Percentiles rank a stretch among this genome's conserved stretches.
Evolutionary conservation across 768 basidiomycete genomes (phyloP).

Genomic region (Phylloporus sp.): DNA sequence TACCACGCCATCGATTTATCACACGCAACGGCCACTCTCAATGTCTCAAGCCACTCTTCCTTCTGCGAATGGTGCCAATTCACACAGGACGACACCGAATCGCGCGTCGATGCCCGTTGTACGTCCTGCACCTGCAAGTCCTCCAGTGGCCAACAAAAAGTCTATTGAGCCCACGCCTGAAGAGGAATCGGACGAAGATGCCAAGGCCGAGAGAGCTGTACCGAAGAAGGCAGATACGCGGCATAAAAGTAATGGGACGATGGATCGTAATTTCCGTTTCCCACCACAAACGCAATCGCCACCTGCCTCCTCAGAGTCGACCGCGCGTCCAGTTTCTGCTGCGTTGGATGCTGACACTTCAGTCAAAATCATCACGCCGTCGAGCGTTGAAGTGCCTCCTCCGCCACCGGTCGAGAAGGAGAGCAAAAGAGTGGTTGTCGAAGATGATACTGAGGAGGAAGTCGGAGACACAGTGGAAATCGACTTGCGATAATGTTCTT

Average conservation of each 20-base stretch:
- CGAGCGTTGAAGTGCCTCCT: constrained; percentile 72
- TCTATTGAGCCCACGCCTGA: constrained; percentile 53
- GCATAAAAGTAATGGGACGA: constrained; percentile 62
- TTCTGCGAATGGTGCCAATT: constrained; percentile 30
- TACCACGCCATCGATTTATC: constrained; percentile 41
- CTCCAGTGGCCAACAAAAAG: constrained; percentile 34
- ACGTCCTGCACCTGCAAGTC: constrained; percentile 39
- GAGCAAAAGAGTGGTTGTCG: constrained; percentile 37
- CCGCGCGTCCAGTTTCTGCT: constrained; percentile 1
- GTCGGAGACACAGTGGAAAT: constrained; percentile 79
- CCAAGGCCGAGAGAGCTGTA: constrained; percentile 30
- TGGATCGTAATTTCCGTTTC: constrained; percentile 77
- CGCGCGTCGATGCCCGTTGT: constrained; percentile 69
- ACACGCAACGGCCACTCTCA: constrained; percentile 56
- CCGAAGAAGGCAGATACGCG: constrained; percentile 20
- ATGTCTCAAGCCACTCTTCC: constrained; percentile 68
- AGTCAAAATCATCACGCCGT: constrained; percentile 47
- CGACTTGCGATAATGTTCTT: constrained; percentile 40
- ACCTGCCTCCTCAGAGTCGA: constrained; percentile 21
- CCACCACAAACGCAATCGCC: constrained; percentile 35
- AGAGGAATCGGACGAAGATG: constrained; percentile 36
- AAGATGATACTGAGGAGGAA: constrained; percentile 66
- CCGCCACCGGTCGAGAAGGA: constrained; percentile 81
- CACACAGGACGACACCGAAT: constrained; percentile 38
- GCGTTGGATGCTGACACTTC: constrained; percentile 7